A percentile compares a stretch with the other conserved stretches of the same genome.
phyloP scores from a whole-genome alignment of 306 rosid genomes.

The Comarum palustre region DNA sequence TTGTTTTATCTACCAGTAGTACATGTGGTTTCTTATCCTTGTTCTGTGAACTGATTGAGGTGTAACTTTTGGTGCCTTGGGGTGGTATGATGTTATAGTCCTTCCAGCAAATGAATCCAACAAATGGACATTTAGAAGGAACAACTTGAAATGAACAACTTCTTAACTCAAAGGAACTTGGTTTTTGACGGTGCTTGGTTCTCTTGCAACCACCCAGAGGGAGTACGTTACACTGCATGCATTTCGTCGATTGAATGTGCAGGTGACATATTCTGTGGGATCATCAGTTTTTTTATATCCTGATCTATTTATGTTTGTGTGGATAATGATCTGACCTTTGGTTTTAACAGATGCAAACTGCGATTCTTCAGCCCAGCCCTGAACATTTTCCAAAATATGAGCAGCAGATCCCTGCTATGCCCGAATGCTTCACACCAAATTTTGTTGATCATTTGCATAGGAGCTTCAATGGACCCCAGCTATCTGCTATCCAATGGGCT shows the following conservation, averaged over 20 bases:
- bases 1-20: not conserved
- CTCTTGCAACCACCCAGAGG: slow-evolving; percentile 97
- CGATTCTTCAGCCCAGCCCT: slow-evolving; percentile 93
- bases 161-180: slow-evolving; percentile 76
- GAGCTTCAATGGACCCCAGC: slow-evolving; percentile 91
- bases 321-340: slow-evolving; percentile 19
- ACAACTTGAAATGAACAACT: too few relatives aligned
- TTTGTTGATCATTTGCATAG: slow-evolving; percentile 79
- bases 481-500: slow-evolving; percentile 96
- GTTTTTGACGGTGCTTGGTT: slow-evolving; percentile 90
- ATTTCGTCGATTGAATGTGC: slow-evolving; percentile 89
- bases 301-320: slow-evolving; percentile 9
- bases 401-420: slow-evolving; percentile 91
- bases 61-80: slow-evolving; percentile 42
- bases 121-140: slow-evolving; percentile 86
- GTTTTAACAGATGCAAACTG: slow-evolving; percentile 83
- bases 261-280: slow-evolving; percentile 44
- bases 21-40: not conserved
- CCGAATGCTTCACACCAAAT: slow-evolving; percentile 88
- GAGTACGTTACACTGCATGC: slow-evolving; percentile 94
- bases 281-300: slow-evolving; percentile 6
- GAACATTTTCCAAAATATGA: slow-evolving; percentile 96
- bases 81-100: slow-evolving; percentile 93
- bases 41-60: slow-evolving; percentile 19
- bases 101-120: slow-evolving; percentile 72